phyloP scores from a whole-genome alignment of 1,284 basidiomycete species.

The Volvariella volvacea region DNA sequence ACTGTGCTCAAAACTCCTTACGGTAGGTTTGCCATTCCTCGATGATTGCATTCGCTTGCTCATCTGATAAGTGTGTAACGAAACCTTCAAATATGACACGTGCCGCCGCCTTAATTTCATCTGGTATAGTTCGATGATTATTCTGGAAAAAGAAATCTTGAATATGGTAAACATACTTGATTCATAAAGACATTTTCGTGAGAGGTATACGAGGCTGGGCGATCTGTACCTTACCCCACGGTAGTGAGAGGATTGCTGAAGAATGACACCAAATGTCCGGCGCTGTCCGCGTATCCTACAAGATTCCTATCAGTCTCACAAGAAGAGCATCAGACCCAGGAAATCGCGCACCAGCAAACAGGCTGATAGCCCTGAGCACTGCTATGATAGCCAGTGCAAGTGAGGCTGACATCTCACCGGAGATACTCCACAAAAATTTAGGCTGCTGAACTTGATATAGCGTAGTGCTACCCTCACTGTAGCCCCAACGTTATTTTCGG shows the following conservation, averaged over 20 bases:
- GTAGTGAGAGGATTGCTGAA: constrained; percentile 62
- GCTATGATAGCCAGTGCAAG: constrained; percentile 63
- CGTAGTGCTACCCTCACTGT: constrained; percentile 31
- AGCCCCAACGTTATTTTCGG: not conserved
- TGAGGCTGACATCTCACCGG: constrained; percentile 58
- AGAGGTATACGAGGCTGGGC: constrained; percentile 69
- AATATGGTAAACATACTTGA: constrained; percentile 42
- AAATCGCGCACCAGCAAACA: constrained; percentile 54
- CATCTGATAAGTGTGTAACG: constrained; percentile 59
- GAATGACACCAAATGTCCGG: constrained; percentile 69
- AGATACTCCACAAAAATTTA: constrained; percentile 61
- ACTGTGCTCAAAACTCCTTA: no score
- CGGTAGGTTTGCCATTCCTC: constrained; percentile 66
- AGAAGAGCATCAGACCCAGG: constrained; percentile 3
- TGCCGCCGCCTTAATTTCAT: constrained; percentile 70
- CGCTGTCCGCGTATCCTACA: constrained; percentile 63
- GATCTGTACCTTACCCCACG: constrained; percentile 55
- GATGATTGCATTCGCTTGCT: constrained; percentile 53
- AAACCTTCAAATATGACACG: constrained; percentile 72
- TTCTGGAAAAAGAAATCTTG: not conserved
- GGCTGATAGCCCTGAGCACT: constrained; percentile 62
- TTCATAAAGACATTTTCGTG: constrained; percentile 68
- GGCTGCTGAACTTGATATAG: constrained; percentile 34
- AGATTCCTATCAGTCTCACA: constrained; percentile 7
- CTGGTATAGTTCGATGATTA: constrained; percentile 25